These are phyloP conservation scores for Iris pallida DNA, from an alignment of 116 monocot species.

Conservation along the genomic window DNA sequence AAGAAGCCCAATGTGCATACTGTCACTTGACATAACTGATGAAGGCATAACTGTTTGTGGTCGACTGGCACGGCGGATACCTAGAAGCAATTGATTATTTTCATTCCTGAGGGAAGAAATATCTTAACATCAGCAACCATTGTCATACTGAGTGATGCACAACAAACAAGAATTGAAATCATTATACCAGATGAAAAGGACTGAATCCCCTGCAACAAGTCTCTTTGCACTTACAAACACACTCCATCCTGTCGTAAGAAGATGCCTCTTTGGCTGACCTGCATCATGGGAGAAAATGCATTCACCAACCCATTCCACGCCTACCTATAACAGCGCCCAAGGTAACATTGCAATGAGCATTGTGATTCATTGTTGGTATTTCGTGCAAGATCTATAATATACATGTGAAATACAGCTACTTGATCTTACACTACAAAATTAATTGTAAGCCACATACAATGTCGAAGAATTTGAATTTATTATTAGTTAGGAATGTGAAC, in stretches of 20 bases:
- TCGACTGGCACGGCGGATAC: slow-evolving; percentile 17
- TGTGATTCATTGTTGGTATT: no score
- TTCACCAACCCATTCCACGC: no score
- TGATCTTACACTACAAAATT: no score
- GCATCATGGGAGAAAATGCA: slow-evolving; percentile 4
- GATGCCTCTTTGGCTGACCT: slow-evolving; percentile 59
- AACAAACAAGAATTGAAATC: background rate
- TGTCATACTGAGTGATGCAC: background rate
- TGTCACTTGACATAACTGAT: slow-evolving; percentile 6
- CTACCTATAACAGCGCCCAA: no score
- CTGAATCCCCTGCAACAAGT: slow-evolving; percentile 46
- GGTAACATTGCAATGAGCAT: no score
- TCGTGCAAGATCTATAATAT: no score
- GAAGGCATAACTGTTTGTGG: slow-evolving; percentile 9
- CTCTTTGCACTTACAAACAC: slow-evolving; percentile 46
- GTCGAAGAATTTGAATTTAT: no score
- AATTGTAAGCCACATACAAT: no score
- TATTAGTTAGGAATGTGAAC: no score
- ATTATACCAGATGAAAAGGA: slow-evolving; percentile 47
- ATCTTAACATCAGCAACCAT: background rate
- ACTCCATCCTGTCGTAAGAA: slow-evolving; percentile 54
- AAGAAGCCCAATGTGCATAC: slow-evolving; percentile 13
- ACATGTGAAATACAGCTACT: no score
- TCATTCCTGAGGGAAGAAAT: slow-evolving; percentile 18
- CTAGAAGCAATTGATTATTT: slow-evolving; percentile 26